Conservation (phyloP, 306 rosid species). For the Quercus bicolor region DNA sequence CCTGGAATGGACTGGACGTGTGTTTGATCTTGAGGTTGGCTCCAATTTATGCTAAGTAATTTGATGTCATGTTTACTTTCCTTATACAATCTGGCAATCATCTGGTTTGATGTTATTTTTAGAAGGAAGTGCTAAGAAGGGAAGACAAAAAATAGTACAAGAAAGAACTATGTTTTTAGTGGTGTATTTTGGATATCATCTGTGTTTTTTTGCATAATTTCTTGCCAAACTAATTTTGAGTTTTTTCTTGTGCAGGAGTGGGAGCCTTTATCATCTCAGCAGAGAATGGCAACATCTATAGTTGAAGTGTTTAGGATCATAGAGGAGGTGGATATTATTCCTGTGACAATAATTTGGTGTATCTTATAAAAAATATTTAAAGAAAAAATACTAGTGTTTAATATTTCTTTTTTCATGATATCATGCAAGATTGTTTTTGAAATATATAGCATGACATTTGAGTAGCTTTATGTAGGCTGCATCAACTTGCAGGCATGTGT, state of each 20-base stretch:
- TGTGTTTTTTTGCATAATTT: neutral
- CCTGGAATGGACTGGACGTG: slow-evolving; percentile 59
- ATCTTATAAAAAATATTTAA: neutral
- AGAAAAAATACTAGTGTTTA: neutral
- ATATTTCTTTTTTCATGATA: neutral
- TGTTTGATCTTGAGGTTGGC: slow-evolving; percentile 55
- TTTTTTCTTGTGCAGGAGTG: slow-evolving; percentile 35
- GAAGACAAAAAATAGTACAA: neutral
- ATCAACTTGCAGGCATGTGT: neutral
- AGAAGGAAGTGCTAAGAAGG: neutral
- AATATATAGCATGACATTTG: neutral
- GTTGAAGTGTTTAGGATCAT: slow-evolving; percentile 55
- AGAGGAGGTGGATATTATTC: slow-evolving; percentile 43
- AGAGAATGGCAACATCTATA: slow-evolving; percentile 47
- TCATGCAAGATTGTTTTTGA: neutral
- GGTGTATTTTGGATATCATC: neutral
- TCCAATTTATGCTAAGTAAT: neutral
- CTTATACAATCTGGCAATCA: neutral
- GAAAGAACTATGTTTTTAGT: neutral
- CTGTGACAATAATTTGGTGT: neutral
- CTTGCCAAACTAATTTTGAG: neutral
- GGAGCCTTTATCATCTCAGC: slow-evolving; percentile 58
- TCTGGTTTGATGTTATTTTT: neutral
- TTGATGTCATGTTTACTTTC: slow-evolving; percentile 4
- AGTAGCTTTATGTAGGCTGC: neutral